A percentile compares a stretch with the other conserved stretches of the same genome.
Evolutionary conservation across 768 basidiomycete species (phyloP).

Genomic region (Agrocybe chaxingu): DNA sequence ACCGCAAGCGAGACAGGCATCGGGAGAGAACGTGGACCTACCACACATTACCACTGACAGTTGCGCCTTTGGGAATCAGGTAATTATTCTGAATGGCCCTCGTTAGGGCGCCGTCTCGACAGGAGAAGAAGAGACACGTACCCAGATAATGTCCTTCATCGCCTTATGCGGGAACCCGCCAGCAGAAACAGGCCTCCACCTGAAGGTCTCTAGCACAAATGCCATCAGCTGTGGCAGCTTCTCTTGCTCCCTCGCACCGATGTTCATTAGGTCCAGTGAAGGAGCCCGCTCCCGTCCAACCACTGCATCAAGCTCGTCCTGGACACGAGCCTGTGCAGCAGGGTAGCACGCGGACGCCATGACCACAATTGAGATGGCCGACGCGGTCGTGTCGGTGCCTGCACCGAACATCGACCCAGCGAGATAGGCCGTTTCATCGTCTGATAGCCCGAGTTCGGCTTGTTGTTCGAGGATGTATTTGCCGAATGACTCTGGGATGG

Average conservation of each 20-base stretch:
- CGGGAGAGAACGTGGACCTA: slow-evolving; percentile 14
- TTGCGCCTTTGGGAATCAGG: slow-evolving; percentile 53
- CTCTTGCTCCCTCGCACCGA: slow-evolving; percentile 39
- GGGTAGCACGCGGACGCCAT: slow-evolving; percentile 58
- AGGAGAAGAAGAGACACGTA: slow-evolving; percentile 17
- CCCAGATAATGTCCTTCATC: slow-evolving; percentile 63
- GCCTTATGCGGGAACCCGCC: slow-evolving; percentile 65
- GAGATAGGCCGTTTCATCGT: slow-evolving; percentile 59
- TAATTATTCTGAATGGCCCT: slow-evolving; percentile 33
- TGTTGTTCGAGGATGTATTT: slow-evolving; percentile 59
- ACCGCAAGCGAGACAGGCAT: too few relatives aligned
- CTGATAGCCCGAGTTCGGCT: slow-evolving; percentile 46
- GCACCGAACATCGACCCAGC: slow-evolving; percentile 66
- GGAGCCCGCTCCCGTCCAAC: slow-evolving; percentile 39
- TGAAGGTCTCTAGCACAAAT: slow-evolving; percentile 46
- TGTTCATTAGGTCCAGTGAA: background rate
- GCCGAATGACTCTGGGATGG: slow-evolving; percentile 46
- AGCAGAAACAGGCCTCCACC: slow-evolving; percentile 50
- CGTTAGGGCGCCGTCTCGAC: too few relatives aligned
- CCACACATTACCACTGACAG: slow-evolving; percentile 62
- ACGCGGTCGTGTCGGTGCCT: slow-evolving; percentile 63
- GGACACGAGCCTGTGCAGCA: slow-evolving; percentile 45
- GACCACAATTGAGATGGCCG: slow-evolving; percentile 52
- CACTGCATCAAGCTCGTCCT: slow-evolving; percentile 52
- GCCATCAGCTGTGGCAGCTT: slow-evolving; percentile 43